Evolutionary conservation across 345 rosid genomes (phyloP), one percentile per base, ranked within the genome.

Genomic region (Hirschfeldia incana): DNA sequence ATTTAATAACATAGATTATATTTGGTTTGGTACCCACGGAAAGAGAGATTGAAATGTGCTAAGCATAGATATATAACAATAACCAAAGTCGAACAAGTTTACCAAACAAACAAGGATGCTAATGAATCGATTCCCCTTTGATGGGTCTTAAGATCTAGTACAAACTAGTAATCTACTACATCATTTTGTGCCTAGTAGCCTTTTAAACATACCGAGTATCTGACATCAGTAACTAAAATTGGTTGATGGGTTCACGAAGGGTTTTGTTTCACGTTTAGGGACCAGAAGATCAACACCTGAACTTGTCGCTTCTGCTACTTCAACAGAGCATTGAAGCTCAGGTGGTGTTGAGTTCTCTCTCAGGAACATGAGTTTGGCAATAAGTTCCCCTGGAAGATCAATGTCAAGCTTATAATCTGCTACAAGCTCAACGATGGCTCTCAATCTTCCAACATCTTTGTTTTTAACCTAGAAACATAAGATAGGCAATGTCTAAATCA

Each of bases 391-490:
- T 49, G 77, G 49, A 32, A 74, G 4, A 74, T 44, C 26, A 32
- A 74, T 74, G 21, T 64, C 77, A 6, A 74, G 70, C 62, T 49
- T 51, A 21, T 64, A 74, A 32, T 58, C 75, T 21, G 49, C 75
- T 64, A 58, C 75, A 12, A 71, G 65, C 26, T 71, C 51, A 21
- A 71, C 34, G 2, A 71, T 21, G 21, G 65, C 65, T 71, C 33
- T 70, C 17, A 70, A 70, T 34, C 33, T 70, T 21, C 51, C 74
- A 34, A 34, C 65, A 57, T 21, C 34, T 5, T 36, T 55, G 33
- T 21, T 58, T 55, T 70, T 32, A 58, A 8, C 75, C 53, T 71
- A 32, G 9, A 58, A 30, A 17, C 74, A 57, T 3, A 11, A 37
- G 32, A 33, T 32, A 33, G 2, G 28, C 36, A 51, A 70, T 33